Base-by-base conservation (phyloP, 2,329 filamentous ascomycete species). In the Cladosporium sp. region DNA sequence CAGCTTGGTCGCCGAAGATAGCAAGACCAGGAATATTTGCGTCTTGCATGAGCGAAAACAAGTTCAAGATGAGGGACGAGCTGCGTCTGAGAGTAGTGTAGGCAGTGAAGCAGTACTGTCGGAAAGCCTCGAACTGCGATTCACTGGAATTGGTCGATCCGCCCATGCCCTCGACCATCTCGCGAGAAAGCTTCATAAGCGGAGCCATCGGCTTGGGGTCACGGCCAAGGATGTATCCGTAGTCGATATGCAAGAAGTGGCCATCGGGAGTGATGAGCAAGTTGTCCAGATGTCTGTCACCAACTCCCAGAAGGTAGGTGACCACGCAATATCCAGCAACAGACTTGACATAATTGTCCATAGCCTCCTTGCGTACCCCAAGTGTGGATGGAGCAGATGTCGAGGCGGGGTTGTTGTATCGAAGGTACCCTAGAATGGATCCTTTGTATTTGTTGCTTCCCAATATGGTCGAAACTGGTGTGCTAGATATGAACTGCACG, bases 121-220 rank as follows among this genome's bases (percentile, higher is more conserved):
- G 95, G 80, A 99, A 99, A 62, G 90, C 87, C 52, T 89, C 84
- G 78, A 97, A 99, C 68, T 96, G 89, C 5, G 69, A 72, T 44
- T 77, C 74, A 2, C 68, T 64, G 12, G 53, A 37, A n/a, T 60
- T 66, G 12, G 66, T 66, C 10, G 67, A 85, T 14, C 95, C 95
- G 49, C 96, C 96, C 92, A 99, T 97, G 68, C 93, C 95, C 74
- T 99, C 95, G 3, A 98, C 92, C 95, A 99, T 99, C 75, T 99
- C 94, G 72, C 93, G 94, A 75, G 91, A 94, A 10, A 99, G 87
- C 78, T 99, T 99, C 89, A 99, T 97, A 62, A 94, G 88, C 0
- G 95, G 95, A 0, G 95, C 94, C 75, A 99, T 98, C 0, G 95
- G 95, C 75, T 99, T 99, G 0, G 95, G 95, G 72, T 99, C 95